Conservation (phyloP, 176 grass and related monocot species). For the Bonia amplexicaulis region DNA sequence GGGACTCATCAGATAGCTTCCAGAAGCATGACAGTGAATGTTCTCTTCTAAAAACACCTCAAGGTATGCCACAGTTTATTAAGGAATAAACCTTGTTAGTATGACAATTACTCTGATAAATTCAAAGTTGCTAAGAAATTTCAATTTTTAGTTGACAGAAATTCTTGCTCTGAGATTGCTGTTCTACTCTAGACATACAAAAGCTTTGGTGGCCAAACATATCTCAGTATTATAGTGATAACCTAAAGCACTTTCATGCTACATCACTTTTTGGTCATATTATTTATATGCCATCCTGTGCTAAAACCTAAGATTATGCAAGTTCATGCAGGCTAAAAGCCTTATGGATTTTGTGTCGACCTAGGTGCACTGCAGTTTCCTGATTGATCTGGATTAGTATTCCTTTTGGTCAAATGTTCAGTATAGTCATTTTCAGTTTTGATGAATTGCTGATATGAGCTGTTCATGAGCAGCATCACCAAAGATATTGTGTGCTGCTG, state of each 20-base stretch:
- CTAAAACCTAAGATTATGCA: slow-evolving; percentile 4
- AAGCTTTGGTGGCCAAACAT: slow-evolving; percentile 3
- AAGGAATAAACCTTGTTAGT: neutral
- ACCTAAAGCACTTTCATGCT: neutral
- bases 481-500: slow-evolving; percentile 49
- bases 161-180: slow-evolving; percentile 14
- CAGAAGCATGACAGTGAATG: slow-evolving; percentile 39
- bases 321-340: neutral
- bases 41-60: slow-evolving; percentile 46
- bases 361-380: slow-evolving; percentile 12
- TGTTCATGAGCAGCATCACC: slow-evolving; percentile 42
- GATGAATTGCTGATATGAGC: neutral
- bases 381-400: slow-evolving; percentile 10
- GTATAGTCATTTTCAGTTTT: slow-evolving; percentile 7
- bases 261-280: neutral
- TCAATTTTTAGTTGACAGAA: neutral
- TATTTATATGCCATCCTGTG: neutral
- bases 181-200: slow-evolving; percentile 1
- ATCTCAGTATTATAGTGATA: slow-evolving; percentile 11
- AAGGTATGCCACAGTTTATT: slow-evolving; percentile 32
- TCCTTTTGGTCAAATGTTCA: neutral
- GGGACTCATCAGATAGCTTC: slow-evolving; percentile 37
- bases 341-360: neutral
- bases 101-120: neutral
- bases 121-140: slow-evolving; percentile 11